These are phyloP conservation scores for Penicillium corylophilum DNA, from an alignment of 2,329 filamentous ascomycete species.

Conservation along the genomic window DNA sequence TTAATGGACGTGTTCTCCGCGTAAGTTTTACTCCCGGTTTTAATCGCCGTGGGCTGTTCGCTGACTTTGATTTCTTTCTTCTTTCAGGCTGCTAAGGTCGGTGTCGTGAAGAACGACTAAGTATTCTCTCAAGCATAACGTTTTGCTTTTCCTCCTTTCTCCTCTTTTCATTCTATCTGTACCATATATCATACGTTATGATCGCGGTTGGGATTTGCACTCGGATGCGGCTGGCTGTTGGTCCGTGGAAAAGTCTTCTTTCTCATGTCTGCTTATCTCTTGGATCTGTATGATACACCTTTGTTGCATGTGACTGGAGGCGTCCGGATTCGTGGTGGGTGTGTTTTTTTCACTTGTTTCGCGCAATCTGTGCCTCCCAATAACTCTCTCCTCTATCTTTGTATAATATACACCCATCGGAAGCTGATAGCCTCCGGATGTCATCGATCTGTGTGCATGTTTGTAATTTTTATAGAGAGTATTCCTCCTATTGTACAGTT, in stretches of 20 bases:
- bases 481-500: constrained; percentile 16
- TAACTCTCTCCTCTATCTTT: constrained; percentile 36
- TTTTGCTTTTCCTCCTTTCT: constrained; percentile 5
- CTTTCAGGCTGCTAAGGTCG: constrained; percentile 82
- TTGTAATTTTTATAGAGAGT: not conserved
- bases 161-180: constrained; percentile 26
- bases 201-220: constrained; percentile 26
- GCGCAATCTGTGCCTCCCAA: constrained; percentile 18
- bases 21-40: constrained; percentile 35
- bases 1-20: constrained; percentile 86
- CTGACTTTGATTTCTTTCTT: constrained; percentile 13
- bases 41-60: not conserved
- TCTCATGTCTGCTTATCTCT: constrained; percentile 27
- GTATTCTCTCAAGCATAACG: constrained; percentile 7
- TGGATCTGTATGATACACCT: constrained; percentile 37
- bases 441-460: constrained; percentile 7
- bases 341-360: constrained; percentile 20
- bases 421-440: constrained; percentile 9
- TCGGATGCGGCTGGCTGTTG: constrained; percentile 24
- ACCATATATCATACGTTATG: constrained; percentile 36
- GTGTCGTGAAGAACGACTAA: constrained; percentile 80
- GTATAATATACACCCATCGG: constrained; percentile 32
- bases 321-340: constrained; percentile 29
- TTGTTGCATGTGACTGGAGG: constrained; percentile 32
- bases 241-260: constrained; percentile 22